A percentile compares a stretch with the other conserved stretches of the same genome.
Evolutionary conservation across 2,329 filamentous ascomycete genomes (phyloP).

Genomic region (Diaporthe destruens): DNA sequence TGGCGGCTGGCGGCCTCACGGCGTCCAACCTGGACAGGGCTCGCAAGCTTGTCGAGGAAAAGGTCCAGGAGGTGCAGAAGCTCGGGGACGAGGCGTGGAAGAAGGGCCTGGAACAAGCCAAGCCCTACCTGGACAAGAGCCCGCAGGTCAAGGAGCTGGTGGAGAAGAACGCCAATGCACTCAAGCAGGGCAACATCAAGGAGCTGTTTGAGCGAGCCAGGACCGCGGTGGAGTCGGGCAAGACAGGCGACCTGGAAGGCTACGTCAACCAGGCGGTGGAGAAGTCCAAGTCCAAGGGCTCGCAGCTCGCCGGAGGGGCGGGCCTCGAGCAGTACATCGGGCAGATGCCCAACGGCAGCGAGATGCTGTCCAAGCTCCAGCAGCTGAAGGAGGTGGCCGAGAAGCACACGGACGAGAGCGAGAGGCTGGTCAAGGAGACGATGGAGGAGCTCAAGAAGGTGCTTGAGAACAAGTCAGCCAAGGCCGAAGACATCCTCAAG

Average conservation of each 20-base stretch:
- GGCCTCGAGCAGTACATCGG: conserved; percentile 73
- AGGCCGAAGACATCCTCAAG: conserved; percentile 70
- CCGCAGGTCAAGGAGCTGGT: conserved; percentile 80
- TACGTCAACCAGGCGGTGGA: conserved; percentile 71
- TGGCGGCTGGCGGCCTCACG: conserved; percentile 72
- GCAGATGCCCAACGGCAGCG: conserved; percentile 72
- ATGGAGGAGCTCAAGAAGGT: conserved; percentile 75
- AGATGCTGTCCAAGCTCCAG: conserved; percentile 75
- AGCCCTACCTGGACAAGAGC: conserved; percentile 81
- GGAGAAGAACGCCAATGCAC: conserved; percentile 75
- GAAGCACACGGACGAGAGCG: conserved; percentile 77
- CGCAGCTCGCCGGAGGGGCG: conserved; percentile 53
- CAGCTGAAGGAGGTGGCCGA: conserved; percentile 74
- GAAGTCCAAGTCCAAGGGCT: conserved; percentile 68
- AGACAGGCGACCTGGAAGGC: conserved; percentile 68
- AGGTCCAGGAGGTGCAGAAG: conserved; percentile 74
- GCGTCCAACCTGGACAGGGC: conserved; percentile 66
- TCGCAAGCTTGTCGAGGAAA: conserved; percentile 75
- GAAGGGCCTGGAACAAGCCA: conserved; percentile 77
- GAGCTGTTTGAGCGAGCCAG: conserved; percentile 75
- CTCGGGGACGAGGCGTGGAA: conserved; percentile 79
- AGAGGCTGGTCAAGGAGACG: conserved; percentile 77
- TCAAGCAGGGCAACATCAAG: conserved; percentile 75
- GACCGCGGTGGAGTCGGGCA: conserved; percentile 71
- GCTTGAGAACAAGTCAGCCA: conserved; percentile 69